These are phyloP conservation scores for Logfia minima DNA, from an alignment of 129 eudicot genomes.

Conservation along the genomic window DNA sequence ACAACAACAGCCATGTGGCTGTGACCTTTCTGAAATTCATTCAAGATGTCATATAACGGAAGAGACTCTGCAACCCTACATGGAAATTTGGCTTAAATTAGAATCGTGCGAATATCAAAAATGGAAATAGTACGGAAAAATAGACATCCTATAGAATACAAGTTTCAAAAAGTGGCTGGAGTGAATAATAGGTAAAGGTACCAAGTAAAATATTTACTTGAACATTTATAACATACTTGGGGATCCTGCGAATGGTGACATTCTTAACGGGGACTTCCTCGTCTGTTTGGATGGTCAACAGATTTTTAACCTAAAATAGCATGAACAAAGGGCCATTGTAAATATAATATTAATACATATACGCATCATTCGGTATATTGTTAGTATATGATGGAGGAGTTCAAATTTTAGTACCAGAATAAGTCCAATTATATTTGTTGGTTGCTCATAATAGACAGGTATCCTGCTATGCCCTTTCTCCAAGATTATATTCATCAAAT, in stretches of 20 bases:
- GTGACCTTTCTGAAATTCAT: conserved; percentile 95
- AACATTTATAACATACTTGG: conserved; percentile 45
- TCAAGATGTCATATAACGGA: conserved; percentile 86
- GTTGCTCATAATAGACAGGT: conserved; percentile 73
- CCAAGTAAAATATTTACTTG: no score
- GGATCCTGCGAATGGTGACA: conserved; percentile 79
- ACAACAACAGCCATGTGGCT: conserved; percentile 97
- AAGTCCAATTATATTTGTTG: conserved; percentile 67
- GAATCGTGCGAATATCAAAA: neutral
- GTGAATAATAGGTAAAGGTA: no score
- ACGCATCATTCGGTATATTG: conserved; percentile 9
- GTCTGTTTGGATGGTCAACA: conserved; percentile 81
- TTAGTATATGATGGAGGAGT: conserved; percentile 12
- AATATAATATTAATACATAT: neutral
- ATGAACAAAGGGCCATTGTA: neutral
- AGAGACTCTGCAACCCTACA: conserved; percentile 75
- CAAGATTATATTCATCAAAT: conserved; percentile 53
- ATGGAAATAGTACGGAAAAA: neutral
- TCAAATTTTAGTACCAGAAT: conserved; percentile 46
- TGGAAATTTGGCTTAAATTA: neutral
- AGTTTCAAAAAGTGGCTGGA: neutral
- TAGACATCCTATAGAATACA: neutral
- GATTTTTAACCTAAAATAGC: conserved; percentile 62
- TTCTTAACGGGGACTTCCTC: conserved; percentile 73
- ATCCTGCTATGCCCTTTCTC: conserved; percentile 81